A percentile compares a stretch with the other conserved stretches of the same genome.
These are phyloP conservation scores for Carex parvula DNA, from an alignment of 176 grass and related monocot species.

Conservation along the genomic window DNA sequence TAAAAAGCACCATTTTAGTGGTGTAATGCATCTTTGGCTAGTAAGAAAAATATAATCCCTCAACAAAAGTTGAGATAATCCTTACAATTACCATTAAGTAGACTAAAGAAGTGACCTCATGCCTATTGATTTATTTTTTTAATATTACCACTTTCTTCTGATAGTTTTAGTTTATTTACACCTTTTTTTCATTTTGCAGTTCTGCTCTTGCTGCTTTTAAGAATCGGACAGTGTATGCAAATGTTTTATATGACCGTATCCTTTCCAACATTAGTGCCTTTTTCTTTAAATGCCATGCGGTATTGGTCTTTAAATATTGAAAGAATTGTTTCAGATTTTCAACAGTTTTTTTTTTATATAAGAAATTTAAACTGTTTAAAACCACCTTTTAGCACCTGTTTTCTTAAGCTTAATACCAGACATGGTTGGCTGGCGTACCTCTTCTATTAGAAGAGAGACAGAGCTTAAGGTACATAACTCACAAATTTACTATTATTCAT, in stretches of 20 bases:
- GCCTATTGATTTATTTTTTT: not conserved
- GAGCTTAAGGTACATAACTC: conserved; percentile 53
- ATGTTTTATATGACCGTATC: conserved; percentile 95
- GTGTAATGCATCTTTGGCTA: not conserved
- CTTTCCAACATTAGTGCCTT: conserved; percentile 14
- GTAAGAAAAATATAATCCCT: not conserved
- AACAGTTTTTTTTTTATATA: not conserved
- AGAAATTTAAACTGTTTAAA: not conserved
- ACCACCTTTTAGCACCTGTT: conserved; percentile 26
- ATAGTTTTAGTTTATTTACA: not conserved
- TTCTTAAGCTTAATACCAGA: conserved; percentile 58
- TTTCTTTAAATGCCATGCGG: not conserved
- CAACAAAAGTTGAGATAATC: not conserved
- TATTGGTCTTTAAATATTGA: not conserved
- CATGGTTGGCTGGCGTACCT: conserved; percentile 91
- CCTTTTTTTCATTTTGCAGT: conserved; percentile 37
- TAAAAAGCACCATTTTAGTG: not conserved
- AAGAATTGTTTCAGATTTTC: not conserved
- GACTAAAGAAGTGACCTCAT: not conserved
- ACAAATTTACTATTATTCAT: conserved; percentile 8
- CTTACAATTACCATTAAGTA: not conserved
- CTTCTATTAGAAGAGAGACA: conserved; percentile 77
- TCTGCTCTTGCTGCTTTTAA: conserved; percentile 66
- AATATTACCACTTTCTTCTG: not conserved
- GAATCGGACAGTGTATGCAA: conserved; percentile 65